A percentile compares a stretch with the other conserved stretches of the same genome.
phyloP scores from a whole-genome alignment of 495 filamentous ascomycete genomes.

The Penicillium bialowiezense region DNA sequence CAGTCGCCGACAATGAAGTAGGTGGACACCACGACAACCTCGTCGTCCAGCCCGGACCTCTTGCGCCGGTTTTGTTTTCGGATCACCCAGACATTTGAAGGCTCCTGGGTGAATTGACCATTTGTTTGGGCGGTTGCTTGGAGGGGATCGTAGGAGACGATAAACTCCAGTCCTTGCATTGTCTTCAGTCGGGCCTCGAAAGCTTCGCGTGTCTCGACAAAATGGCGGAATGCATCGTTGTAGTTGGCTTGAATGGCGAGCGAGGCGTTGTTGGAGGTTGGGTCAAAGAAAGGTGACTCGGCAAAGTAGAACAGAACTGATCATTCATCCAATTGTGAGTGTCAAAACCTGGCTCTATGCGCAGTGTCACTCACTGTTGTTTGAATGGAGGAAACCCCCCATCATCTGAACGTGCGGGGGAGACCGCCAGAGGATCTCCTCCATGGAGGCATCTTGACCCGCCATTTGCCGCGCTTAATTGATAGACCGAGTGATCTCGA shows the following conservation, averaged over 20 bases:
- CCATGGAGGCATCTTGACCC: slow-evolving; percentile 59
- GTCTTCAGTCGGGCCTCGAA: slow-evolving; percentile 75
- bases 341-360: neutral
- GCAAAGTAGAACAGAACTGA: slow-evolving; percentile 85
- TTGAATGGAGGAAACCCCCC: slow-evolving; percentile 51
- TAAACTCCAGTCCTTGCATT: slow-evolving; percentile 81
- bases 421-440: slow-evolving; percentile 75
- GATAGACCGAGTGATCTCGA: neutral
- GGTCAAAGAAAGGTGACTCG: slow-evolving; percentile 87
- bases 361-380: slow-evolving; percentile 38
- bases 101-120: slow-evolving; percentile 50
- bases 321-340: neutral
- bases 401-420: slow-evolving; percentile 59
- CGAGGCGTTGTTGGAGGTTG: slow-evolving; percentile 80
- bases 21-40: slow-evolving; percentile 67
- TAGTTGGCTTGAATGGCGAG: slow-evolving; percentile 71
- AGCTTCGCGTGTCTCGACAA: slow-evolving; percentile 65
- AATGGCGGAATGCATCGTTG: slow-evolving; percentile 63
- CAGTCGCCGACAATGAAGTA: slow-evolving; percentile 85
- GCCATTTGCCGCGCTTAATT: slow-evolving; percentile 22
- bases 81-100: slow-evolving; percentile 82
- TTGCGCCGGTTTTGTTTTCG: slow-evolving; percentile 78
- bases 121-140: slow-evolving; percentile 61
- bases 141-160: slow-evolving; percentile 70
- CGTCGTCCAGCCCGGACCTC: slow-evolving; percentile 56